Evolutionary conservation across 2,329 filamentous ascomycete genomes (phyloP), one percentile per base, ranked within the genome.

Genomic region (Fusarium gaditjirri): DNA sequence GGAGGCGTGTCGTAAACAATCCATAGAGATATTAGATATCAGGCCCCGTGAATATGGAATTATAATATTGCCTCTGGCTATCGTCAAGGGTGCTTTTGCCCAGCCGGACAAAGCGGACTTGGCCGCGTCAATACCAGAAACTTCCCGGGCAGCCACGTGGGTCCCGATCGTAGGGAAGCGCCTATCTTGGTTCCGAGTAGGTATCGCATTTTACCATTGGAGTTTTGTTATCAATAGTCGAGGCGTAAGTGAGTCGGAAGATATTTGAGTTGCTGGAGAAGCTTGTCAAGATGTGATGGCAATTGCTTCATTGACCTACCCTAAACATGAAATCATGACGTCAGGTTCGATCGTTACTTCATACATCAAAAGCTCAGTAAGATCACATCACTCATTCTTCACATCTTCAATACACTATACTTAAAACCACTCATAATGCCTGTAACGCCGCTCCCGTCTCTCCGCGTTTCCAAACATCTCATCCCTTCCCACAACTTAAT

Each of bases 401-500:
- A 6, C 49, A 31, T 11, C 25, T 29, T 12, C 25, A 19, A 21
- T 38, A 25, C 16, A 6, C 16, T n/a, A 5, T 14, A 31, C 12
- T 6, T 6, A 12, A 21, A 25, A 14, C 19, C 11, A 6, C 12
- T 19, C 2, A 52, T 14, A 42, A 75, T 75, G 73, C 64, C 67
- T 21, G 36, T 63, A 0, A 59, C 52, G 8, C 67, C 70, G 5
- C 80, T 89, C 21, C 80, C 83, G 36, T 81, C 86, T 7, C 84
- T 93, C 62, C 81, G 81, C 35, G 82, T 92, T n/a, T 87, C 87
- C 41, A 84, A 82, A 23, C 86, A 91, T 77, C 82, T 85, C 31
- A 92, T 93, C 65, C 87, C 89, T 8, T 81, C 86, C 17, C 86
- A 90, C 79, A 78, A 80, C 31, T 81, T 84, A 9, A 84, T 89